Evolutionary conservation across 2,329 filamentous ascomycete genomes (phyloP), one percentile per base, ranked within the genome.

Genomic region (Grosmannia clavigera): DNA sequence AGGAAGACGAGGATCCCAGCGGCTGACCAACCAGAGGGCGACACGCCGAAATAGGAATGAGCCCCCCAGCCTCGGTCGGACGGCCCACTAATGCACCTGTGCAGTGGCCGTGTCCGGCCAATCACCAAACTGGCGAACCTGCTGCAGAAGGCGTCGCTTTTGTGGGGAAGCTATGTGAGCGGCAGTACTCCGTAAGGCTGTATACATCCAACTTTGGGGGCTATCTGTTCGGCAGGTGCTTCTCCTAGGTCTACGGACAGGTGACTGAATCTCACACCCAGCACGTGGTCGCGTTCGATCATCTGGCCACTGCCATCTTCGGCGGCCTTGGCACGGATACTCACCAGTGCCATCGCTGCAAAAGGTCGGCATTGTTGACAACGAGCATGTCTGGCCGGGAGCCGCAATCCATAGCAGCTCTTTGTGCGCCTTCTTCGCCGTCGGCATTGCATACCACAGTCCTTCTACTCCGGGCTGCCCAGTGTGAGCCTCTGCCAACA

Each of bases 351-450:
- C 22, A 22, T 22, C 77, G 71, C 72, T 78, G 76, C 69, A 80
- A 70, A 59, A 78, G 79, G 63, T 81, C 78, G 2, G 76, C 78
- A 64, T 80, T 79, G 61, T 80, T 80, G 38, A 81, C 75, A 1
- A 80, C 76, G 2, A 80, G 65, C 0, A 77, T 78, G 1, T 73
- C 75, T 25, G 73, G 68, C n/a, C 77, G 22, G 22, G 22, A 22
- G 22, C 22, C 22, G 22, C 22, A 22, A 22, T 22, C 22, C 1
- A 22, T 11, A 2, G 40, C 40, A 43, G 40, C 40, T 19, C 40
- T 40, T 1, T 40, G 40, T 33, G 27, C 19, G 11, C 31, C 29
- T 27, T 60, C 60, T 22, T 12, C 6, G 16, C 4, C 29, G 0
- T 67, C 64, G 0, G 73, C 67, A 2, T 67, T 60, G 1, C 67